These are phyloP conservation scores for Calonectria fujianensis DNA, from an alignment of 2,329 filamentous ascomycete genomes.

Conservation along the genomic window DNA sequence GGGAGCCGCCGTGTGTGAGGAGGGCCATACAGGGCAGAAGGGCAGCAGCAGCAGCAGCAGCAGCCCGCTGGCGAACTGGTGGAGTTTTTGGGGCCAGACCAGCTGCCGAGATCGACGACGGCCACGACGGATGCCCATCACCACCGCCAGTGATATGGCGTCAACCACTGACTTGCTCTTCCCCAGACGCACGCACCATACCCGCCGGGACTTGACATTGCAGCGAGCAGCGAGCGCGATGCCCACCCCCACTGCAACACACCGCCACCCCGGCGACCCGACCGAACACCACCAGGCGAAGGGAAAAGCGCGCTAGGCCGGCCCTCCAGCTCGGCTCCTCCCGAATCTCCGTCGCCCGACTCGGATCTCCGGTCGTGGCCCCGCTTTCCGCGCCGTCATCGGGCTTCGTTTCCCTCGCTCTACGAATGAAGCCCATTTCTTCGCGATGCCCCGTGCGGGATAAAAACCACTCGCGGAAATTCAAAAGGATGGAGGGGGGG, in stretches of 20 bases:
- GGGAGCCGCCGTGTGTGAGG: neutral
- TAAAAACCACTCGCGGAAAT: constrained; percentile 16
- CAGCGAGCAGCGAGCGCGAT: constrained; percentile 2
- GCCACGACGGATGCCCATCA: constrained; percentile 4
- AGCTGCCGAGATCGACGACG: constrained; percentile 1
- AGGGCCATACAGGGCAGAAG: constrained; percentile 23
- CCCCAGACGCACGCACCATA: constrained; percentile 24
- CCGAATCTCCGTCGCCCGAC: constrained; percentile 53
- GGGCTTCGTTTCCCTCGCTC: constrained; percentile 41
- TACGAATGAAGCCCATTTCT: constrained; percentile 32
- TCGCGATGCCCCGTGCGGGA: constrained; percentile 12
- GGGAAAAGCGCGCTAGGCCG: constrained; percentile 37
- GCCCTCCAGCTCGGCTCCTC: constrained; percentile 52
- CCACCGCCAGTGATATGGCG: constrained; percentile 13
- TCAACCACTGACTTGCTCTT: neutral
- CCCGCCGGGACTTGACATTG: constrained; percentile 24
- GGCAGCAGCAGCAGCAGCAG: neutral
- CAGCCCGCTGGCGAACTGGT: constrained; percentile 20
- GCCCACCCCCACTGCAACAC: constrained; percentile 43
- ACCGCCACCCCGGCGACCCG: constrained; percentile 38
- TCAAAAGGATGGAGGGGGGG: neutral
- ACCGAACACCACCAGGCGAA: constrained; percentile 17
- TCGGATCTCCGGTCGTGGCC: constrained; percentile 53
- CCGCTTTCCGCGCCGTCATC: constrained; percentile 54
- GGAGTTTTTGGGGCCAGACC: neutral